Evolutionary conservation across 805 yeast species (phyloP).

Genomic region (Saccharomycopsis sp.): DNA sequence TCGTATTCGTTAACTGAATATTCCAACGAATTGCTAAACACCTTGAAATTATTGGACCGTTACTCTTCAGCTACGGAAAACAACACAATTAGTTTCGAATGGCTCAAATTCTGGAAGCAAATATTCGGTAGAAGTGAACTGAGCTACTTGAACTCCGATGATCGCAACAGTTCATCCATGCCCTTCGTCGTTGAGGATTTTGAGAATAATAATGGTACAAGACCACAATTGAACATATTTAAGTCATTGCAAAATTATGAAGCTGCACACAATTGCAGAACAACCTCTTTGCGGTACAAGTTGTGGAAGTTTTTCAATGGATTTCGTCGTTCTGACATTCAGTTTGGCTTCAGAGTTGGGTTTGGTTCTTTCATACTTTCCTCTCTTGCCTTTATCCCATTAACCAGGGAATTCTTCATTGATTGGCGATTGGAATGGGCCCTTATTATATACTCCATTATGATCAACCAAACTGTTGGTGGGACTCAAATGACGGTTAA

Average conservation of each 20-base stretch:
- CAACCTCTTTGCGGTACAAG: conserved; percentile 26
- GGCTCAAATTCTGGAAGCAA: conserved; percentile 47
- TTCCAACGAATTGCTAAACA: conserved; percentile 45
- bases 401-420: conserved; percentile 43
- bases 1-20: conserved; percentile 55
- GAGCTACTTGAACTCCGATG: neutral
- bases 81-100: conserved; percentile 35
- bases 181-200: neutral
- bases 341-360: conserved; percentile 73
- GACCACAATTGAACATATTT: conserved; percentile 7
- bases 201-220: neutral
- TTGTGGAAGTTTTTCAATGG: conserved; percentile 44
- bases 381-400: conserved; percentile 54
- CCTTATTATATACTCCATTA: conserved; percentile 67
- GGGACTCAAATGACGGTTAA: conserved; percentile 75
- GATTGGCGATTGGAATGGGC: conserved; percentile 83
- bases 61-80: conserved; percentile 25
- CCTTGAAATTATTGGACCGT: conserved; percentile 37
- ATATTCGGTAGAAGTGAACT: neutral
- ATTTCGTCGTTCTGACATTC: conserved; percentile 57
- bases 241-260: neutral
- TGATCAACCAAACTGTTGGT: conserved; percentile 79
- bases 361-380: conserved; percentile 64
- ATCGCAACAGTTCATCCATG: neutral
- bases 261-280: neutral